A percentile compares a stretch with the other conserved stretches of the same genome.
Conservation (phyloP, 768 basidiomycete species). For the Daedaleopsis nitida region DNA sequence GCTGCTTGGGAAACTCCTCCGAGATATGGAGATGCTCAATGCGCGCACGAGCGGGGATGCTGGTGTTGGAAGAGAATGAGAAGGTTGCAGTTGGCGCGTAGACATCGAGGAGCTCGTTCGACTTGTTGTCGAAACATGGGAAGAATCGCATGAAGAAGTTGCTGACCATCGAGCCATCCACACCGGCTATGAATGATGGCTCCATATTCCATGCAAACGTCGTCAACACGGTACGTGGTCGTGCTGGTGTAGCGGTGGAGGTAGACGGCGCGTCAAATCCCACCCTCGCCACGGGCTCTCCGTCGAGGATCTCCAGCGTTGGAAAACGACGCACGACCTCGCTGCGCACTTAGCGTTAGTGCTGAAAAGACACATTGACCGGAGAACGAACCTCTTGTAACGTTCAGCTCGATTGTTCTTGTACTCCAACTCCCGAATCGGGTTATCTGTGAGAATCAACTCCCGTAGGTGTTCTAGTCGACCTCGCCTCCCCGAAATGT, state of each 20-base stretch:
- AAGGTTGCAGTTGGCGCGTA: conserved; percentile 91
- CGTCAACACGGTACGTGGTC: conserved; percentile 54
- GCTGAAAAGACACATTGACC: no score
- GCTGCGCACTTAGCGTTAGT: conserved; percentile 31
- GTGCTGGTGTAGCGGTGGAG: conserved; percentile 41
- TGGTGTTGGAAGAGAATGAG: conserved; percentile 84
- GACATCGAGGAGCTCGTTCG: conserved; percentile 63
- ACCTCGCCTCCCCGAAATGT: conserved; percentile 58
- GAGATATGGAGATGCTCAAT: conserved; percentile 67
- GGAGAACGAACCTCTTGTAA: conserved; percentile 63
- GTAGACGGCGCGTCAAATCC: conserved; percentile 73
- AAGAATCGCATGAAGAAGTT: conserved; percentile 85
- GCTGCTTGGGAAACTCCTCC: conserved; percentile 76
- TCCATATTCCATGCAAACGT: conserved; percentile 80
- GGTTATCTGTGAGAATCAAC: conserved; percentile 75
- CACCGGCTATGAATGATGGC: conserved; percentile 73
- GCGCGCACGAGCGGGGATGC: conserved; percentile 77
- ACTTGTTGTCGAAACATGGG: conserved; percentile 77
- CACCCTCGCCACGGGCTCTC: conserved; percentile 76
- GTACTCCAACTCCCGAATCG: conserved; percentile 63
- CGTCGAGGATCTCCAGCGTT: conserved; percentile 81
- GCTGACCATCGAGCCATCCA: conserved; percentile 66
- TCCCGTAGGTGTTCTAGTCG: conserved; percentile 69
- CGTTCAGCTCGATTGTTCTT: conserved; percentile 57
- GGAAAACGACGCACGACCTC: conserved; percentile 82